A percentile compares a stretch with the other conserved stretches of the same genome.
These are phyloP conservation scores for Phytophthora podocarpi DNA, from an alignment of 352 stramenopile species.

Conservation along the genomic window DNA sequence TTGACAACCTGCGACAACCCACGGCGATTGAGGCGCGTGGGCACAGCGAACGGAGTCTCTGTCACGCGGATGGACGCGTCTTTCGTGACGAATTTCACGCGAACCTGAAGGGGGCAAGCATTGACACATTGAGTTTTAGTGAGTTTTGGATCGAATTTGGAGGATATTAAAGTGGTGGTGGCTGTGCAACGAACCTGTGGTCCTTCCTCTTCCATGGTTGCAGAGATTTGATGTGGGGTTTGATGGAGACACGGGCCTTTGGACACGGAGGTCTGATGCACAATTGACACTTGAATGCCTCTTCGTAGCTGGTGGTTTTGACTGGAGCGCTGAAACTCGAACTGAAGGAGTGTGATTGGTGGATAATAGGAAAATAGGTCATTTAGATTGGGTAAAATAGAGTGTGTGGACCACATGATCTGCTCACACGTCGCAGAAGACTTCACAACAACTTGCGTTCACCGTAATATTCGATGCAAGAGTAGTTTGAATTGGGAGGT, in stretches of 20 bases:
- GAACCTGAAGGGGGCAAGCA: slow-evolving; percentile 52
- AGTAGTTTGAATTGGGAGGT: no score
- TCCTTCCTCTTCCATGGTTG: neutral
- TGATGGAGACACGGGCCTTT: slow-evolving; percentile 20
- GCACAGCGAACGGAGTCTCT: slow-evolving; percentile 89
- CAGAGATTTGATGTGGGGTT: no score
- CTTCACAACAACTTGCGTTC: no score
- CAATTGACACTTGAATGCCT: slow-evolving; percentile 24
- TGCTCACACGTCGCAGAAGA: slow-evolving; percentile 1
- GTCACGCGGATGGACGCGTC: slow-evolving; percentile 87
- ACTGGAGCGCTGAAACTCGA: slow-evolving; percentile 23
- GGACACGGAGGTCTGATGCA: no score
- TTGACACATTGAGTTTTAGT: neutral
- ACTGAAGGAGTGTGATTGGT: slow-evolving; percentile 4
- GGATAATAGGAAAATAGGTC: neutral
- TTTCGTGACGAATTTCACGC: slow-evolving; percentile 92
- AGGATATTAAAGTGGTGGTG: neutral
- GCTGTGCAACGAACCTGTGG: slow-evolving; percentile 12
- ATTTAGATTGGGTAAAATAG: slow-evolving; percentile 14
- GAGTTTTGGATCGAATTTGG: neutral
- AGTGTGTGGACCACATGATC: neutral
- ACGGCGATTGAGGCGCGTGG: slow-evolving; percentile 74
- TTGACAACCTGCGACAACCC: slow-evolving; percentile 91
- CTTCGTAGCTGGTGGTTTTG: slow-evolving; percentile 23
- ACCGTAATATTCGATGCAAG: no score